Evolutionary conservation across 2,329 filamentous ascomycete genomes (phyloP).

Genomic region (Immersiporthe knoxdaviesiana): DNA sequence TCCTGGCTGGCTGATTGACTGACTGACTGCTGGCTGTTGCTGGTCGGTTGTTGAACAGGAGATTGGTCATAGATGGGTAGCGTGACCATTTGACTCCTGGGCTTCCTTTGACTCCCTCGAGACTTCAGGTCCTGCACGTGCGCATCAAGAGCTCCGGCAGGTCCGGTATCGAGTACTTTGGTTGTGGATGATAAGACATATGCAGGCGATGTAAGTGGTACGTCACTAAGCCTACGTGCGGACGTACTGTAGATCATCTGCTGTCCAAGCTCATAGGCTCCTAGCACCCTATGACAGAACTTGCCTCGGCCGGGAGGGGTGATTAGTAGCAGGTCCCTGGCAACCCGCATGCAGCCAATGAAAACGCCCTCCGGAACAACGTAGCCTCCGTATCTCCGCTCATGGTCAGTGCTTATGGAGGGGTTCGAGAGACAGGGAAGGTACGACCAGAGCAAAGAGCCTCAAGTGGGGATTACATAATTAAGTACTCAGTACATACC

Average conservation of each 20-base stretch:
- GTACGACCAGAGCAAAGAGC: neutral
- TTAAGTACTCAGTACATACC: too few relatives aligned
- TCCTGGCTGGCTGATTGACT: neutral
- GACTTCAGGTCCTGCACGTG: neutral
- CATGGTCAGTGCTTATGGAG: neutral
- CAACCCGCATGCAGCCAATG: neutral
- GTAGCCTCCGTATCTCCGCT: neutral
- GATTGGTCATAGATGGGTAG: neutral
- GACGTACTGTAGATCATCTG: neutral
- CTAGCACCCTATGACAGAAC: neutral
- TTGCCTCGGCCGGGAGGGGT: neutral
- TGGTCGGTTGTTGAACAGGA: neutral
- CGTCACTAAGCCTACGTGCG: neutral
- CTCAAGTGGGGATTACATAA: slow-evolving; percentile 1
- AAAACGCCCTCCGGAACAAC: neutral
- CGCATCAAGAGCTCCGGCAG: neutral
- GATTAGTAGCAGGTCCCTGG: neutral
- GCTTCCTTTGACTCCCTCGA: neutral
- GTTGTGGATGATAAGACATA: neutral
- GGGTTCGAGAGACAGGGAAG: neutral
- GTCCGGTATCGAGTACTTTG: neutral
- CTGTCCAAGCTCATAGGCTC: too few relatives aligned
- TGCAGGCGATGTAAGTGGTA: neutral
- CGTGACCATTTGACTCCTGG: neutral
- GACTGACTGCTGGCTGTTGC: neutral